Evolutionary conservation across 805 yeast genomes (phyloP).

Genomic region (Sungouiozyma intestinalis): DNA sequence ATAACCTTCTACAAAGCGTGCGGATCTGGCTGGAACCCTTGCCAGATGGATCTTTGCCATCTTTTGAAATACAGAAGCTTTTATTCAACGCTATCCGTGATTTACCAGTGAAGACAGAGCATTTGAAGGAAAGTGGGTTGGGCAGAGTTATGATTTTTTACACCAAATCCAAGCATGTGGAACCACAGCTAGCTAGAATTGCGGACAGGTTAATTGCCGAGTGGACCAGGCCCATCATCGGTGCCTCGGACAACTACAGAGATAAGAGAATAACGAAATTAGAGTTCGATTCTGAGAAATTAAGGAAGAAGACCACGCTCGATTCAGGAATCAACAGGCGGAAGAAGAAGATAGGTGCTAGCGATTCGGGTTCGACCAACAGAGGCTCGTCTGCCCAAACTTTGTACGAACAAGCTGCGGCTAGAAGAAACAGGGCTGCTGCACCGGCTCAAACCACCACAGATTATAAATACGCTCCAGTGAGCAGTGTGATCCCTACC

Average conservation of each 20-base stretch:
- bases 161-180: slow-evolving; percentile 83
- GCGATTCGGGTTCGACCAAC: slow-evolving; percentile 3
- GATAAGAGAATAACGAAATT: slow-evolving; percentile 66
- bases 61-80: slow-evolving; percentile 88
- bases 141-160: slow-evolving; percentile 92
- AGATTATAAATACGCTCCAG: slow-evolving; percentile 87
- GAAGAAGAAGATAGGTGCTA: slow-evolving; percentile 17
- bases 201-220: slow-evolving; percentile 90
- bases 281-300: slow-evolving; percentile 53
- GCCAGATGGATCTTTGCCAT: slow-evolving; percentile 97
- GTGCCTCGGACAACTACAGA: slow-evolving; percentile 87
- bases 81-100: slow-evolving; percentile 62
- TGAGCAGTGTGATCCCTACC: slow-evolving; percentile 41
- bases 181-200: slow-evolving; percentile 70
- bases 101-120: slow-evolving; percentile 91
- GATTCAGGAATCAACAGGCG: slow-evolving; percentile 25
- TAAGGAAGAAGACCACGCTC: slow-evolving; percentile 29
- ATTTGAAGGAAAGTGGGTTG: slow-evolving; percentile 84
- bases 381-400: slow-evolving; percentile 37
- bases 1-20: slow-evolving; percentile 84
- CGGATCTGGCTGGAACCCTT: slow-evolving; percentile 96
- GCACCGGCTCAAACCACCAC: slow-evolving; percentile 87
- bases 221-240: slow-evolving; percentile 98
- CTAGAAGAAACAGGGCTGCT: slow-evolving; percentile 87
- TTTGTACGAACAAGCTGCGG: slow-evolving; percentile 81